These are phyloP conservation scores for Parasarocladium wereldwijsianum DNA, from an alignment of 2,329 filamentous ascomycete species.

Conservation along the genomic window DNA sequence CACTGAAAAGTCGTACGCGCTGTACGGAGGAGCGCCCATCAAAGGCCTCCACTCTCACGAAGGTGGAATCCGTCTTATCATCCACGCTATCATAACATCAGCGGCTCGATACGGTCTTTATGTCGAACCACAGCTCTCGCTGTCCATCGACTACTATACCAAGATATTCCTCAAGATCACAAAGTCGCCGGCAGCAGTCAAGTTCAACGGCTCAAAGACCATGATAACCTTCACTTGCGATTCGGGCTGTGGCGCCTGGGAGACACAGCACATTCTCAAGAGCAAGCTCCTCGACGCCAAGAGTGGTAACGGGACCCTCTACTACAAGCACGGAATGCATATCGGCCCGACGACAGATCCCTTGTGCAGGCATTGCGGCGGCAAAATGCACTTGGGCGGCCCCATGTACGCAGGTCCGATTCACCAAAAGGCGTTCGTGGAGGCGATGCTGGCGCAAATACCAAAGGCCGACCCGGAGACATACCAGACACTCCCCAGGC, in stretches of 20 bases:
- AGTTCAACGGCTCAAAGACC: conserved; percentile 77
- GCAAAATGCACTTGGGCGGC: conserved; percentile 74
- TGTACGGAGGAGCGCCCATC: conserved; percentile 83
- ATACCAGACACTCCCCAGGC: conserved; percentile 67
- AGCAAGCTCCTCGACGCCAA: conserved; percentile 55
- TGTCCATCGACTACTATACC: conserved; percentile 93
- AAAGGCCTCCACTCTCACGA: conserved; percentile 83
- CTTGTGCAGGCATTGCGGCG: conserved; percentile 69
- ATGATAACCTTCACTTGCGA: conserved; percentile 93
- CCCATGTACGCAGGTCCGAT: conserved; percentile 92
- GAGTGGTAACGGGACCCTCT: conserved; percentile 53
- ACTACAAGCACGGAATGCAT: conserved; percentile 65
- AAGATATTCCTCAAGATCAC: conserved; percentile 75
- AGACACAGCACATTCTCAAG: conserved; percentile 62
- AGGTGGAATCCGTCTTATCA: conserved; percentile 70
- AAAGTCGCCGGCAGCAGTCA: conserved; percentile 72
- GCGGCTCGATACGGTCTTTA: conserved; percentile 76
- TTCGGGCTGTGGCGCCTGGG: conserved; percentile 80
- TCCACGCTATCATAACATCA: conserved; percentile 66
- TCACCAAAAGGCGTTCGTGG: conserved; percentile 72
- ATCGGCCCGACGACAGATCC: conserved; percentile 53
- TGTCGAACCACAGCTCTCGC: conserved; percentile 79
- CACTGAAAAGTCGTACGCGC: conserved; percentile 78
- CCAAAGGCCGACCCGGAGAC: conserved; percentile 49
- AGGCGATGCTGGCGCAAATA: conserved; percentile 60